These are phyloP conservation scores for Mallotus repandus DNA, from an alignment of 441 rosid species.

Conservation along the genomic window DNA sequence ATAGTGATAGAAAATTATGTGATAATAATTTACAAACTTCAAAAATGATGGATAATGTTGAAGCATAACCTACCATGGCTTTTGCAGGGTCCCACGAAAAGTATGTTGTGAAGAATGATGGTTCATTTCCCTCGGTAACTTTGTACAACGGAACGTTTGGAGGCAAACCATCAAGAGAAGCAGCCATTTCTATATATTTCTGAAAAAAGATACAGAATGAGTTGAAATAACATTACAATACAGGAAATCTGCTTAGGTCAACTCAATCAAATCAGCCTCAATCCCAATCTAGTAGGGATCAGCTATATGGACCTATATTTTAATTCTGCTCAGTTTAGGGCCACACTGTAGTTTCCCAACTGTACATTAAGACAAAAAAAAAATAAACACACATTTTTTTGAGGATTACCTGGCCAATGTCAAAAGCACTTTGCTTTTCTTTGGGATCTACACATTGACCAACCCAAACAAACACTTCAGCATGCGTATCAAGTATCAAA, in stretches of 20 bases:
- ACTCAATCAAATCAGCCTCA: neutral
- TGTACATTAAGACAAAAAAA: neutral
- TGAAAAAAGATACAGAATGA: constrained; percentile 41
- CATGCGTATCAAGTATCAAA: constrained; percentile 87
- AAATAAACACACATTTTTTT: constrained; percentile 6
- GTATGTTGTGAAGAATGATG: constrained; percentile 87
- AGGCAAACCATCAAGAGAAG: constrained; percentile 74
- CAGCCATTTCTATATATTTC: constrained; percentile 81
- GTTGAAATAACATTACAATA: constrained; percentile 13
- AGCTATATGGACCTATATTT: neutral
- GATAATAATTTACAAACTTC: constrained; percentile 12
- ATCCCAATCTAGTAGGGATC: neutral
- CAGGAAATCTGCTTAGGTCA: constrained; percentile 15
- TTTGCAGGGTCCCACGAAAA: constrained; percentile 87
- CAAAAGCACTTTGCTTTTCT: constrained; percentile 91
- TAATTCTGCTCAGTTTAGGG: neutral
- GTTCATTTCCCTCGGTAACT: constrained; percentile 95
- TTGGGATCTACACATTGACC: constrained; percentile 82
- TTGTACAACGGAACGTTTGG: constrained; percentile 84
- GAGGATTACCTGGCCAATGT: constrained; percentile 78
- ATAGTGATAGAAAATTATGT: neutral
- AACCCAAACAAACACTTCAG: constrained; percentile 98
- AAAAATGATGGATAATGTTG: constrained; percentile 20
- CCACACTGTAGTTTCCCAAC: neutral
- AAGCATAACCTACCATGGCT: constrained; percentile 56